Evolutionary conservation across 225 moss, liverwort and hornwort genomes (phyloP).

Genomic region (Bryum argenteum): DNA sequence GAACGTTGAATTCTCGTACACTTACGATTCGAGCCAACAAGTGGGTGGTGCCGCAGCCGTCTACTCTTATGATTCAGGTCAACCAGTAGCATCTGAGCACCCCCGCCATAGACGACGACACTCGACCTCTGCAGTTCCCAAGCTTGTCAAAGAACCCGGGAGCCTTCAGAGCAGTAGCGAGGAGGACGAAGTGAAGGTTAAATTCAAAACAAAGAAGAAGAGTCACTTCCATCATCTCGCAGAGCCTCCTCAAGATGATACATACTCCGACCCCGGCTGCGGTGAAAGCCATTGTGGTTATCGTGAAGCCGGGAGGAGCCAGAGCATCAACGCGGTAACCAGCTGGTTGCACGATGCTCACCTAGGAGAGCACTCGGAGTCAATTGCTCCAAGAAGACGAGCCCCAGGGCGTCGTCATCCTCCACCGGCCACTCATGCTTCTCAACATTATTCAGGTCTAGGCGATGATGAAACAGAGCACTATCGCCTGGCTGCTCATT

Average conservation of each 20-base stretch:
- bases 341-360: conserved; percentile 32
- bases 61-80: not conserved
- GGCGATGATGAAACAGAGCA: too few species aligned
- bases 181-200: conserved; percentile 17
- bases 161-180: conserved; percentile 21
- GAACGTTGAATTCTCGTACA: conserved; percentile 12
- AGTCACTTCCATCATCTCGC: conserved; percentile 8
- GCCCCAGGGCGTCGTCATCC: conserved; percentile 4
- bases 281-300: not conserved
- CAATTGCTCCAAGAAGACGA: not conserved
- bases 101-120: conserved; percentile 8
- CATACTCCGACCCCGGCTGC: conserved; percentile 30
- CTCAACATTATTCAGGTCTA: not conserved
- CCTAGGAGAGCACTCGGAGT: conserved; percentile 6
- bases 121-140: not conserved
- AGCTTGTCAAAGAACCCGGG: not conserved
- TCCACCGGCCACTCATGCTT: not conserved
- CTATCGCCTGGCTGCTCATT: too few species aligned
- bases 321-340: conserved; percentile 24
- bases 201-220: conserved; percentile 27
- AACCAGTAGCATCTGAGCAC: too few species aligned
- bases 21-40: conserved; percentile 7
- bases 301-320: not conserved
- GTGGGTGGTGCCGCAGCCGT: conserved; percentile 3
- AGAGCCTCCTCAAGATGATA: conserved; percentile 4